Evolutionary conservation across 495 filamentous ascomycete genomes (phyloP).

Genomic region (Trichoderma erinaceum): DNA sequence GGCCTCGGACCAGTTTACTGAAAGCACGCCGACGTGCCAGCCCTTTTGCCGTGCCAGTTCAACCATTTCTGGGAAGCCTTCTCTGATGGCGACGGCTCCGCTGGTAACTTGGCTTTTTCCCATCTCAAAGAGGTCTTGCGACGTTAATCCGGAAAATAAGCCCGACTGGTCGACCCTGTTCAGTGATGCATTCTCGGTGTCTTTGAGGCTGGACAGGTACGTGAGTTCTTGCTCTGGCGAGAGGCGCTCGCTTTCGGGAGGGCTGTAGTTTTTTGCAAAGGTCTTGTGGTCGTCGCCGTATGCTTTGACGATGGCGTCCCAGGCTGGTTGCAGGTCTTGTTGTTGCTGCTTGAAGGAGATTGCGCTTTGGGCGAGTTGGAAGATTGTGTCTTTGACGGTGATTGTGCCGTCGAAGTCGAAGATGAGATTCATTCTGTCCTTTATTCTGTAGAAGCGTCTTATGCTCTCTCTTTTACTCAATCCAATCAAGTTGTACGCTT

Average conservation of each 20-base stretch:
- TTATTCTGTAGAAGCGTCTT: too few relatives aligned
- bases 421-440: constrained; percentile 30
- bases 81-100: constrained; percentile 26
- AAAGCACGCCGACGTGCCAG: constrained; percentile 33
- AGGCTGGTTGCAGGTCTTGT: constrained; percentile 24
- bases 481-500: too few relatives aligned
- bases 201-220: constrained; percentile 32
- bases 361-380: constrained; percentile 26
- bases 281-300: constrained; percentile 32
- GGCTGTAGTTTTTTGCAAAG: constrained; percentile 28
- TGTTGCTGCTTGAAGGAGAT: constrained; percentile 17
- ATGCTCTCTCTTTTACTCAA: too few relatives aligned
- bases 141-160: constrained; percentile 30
- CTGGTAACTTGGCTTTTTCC: constrained; percentile 24
- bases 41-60: constrained; percentile 17
- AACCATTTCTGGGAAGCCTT: constrained; percentile 33
- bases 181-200: constrained; percentile 32
- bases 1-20: constrained; percentile 41
- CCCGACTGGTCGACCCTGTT: constrained; percentile 27
- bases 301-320: constrained; percentile 31
- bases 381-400: constrained; percentile 33
- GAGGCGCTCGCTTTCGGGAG: constrained; percentile 19
- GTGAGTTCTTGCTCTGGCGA: constrained; percentile 29
- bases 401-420: constrained; percentile 48
- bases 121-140: constrained; percentile 21